Evolutionary conservation across 192 early-diverging fungal genomes (phyloP).

Genomic region (Coemansia sp.): DNA sequence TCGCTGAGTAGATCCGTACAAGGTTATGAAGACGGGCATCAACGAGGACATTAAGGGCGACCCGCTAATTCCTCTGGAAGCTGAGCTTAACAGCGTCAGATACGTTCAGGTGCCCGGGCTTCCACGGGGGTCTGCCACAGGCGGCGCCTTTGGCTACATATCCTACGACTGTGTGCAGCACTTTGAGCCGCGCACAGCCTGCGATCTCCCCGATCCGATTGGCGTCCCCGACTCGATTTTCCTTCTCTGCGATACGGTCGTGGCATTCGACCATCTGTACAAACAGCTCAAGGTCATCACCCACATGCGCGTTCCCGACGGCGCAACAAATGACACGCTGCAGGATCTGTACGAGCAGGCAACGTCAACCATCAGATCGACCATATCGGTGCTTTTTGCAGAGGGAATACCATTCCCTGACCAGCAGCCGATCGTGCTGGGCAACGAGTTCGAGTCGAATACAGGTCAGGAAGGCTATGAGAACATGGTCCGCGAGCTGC

Average conservation of each 20-base stretch:
- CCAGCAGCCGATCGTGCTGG: slow-evolving; percentile 69
- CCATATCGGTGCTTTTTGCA: slow-evolving; percentile 65
- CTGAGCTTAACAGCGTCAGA: slow-evolving; percentile 73
- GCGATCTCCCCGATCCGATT: slow-evolving; percentile 77
- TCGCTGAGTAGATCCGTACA: slow-evolving; percentile 71
- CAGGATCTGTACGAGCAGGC: slow-evolving; percentile 69
- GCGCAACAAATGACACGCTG: slow-evolving; percentile 55
- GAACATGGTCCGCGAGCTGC: slow-evolving; percentile 80
- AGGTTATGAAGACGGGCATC: slow-evolving; percentile 75
- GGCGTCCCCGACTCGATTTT: slow-evolving; percentile 92
- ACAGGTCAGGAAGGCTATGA: slow-evolving; percentile 90
- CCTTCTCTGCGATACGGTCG: slow-evolving; percentile 92
- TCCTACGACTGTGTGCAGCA: slow-evolving; percentile 96
- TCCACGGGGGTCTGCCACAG: slow-evolving; percentile 59
- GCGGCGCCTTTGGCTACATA: slow-evolving; percentile 97
- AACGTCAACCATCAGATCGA: slow-evolving; percentile 62
- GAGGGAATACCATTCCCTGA: slow-evolving; percentile 74
- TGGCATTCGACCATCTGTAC: slow-evolving; percentile 94
- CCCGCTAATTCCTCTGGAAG: slow-evolving; percentile 80
- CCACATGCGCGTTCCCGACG: slow-evolving; percentile 71
- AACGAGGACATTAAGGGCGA: slow-evolving; percentile 73
- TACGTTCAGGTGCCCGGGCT: slow-evolving; percentile 82
- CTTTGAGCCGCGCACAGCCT: slow-evolving; percentile 92
- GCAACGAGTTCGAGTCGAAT: slow-evolving; percentile 76
- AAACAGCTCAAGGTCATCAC: slow-evolving; percentile 89